Percentiles rank a stretch among this genome's conserved stretches.
Conservation (phyloP, 2,329 filamentous ascomycete species). For the Botrytis deweyae region DNA sequence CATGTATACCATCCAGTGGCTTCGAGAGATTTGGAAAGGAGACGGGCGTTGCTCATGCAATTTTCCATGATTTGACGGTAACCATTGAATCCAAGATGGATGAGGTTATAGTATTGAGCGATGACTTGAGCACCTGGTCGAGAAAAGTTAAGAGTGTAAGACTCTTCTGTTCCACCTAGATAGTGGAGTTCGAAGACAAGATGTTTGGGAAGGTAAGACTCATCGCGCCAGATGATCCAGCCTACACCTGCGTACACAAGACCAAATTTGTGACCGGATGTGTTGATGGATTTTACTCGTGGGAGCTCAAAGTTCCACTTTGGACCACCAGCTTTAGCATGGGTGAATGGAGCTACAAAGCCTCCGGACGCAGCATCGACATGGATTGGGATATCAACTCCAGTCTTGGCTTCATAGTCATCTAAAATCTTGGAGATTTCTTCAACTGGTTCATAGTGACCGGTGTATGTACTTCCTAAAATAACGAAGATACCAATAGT, state of each 20-base stretch:
- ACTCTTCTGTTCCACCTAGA: constrained; percentile 68
- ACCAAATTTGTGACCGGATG: constrained; percentile 60
- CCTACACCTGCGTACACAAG: constrained; percentile 67
- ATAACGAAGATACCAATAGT: constrained; percentile 77
- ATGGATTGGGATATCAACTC: constrained; percentile 65
- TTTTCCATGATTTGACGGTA: constrained; percentile 67
- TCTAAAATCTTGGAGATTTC: constrained; percentile 65
- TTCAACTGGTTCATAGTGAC: constrained; percentile 71
- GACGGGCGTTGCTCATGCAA: constrained; percentile 61
- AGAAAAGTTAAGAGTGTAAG: constrained; percentile 71
- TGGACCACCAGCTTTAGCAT: constrained; percentile 52
- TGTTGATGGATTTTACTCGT: constrained; percentile 66
- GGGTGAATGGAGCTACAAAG: constrained; percentile 61
- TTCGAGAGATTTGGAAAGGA: constrained; percentile 63
- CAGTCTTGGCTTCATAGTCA: constrained; percentile 59
- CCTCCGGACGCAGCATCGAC: constrained; percentile 62
- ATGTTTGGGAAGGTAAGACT: constrained; percentile 63
- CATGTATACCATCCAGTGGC: constrained; percentile 65
- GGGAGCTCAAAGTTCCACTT: constrained; percentile 66
- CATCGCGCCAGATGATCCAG: constrained; percentile 69
- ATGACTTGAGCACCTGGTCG: constrained; percentile 68
- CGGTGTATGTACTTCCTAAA: constrained; percentile 70
- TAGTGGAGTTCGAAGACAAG: constrained; percentile 69
- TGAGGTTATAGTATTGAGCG: constrained; percentile 71
- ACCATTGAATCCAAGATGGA: constrained; percentile 66